A percentile compares a stretch with the other conserved stretches of the same genome.
phyloP scores from a whole-genome alignment of 225 moss, liverwort and hornwort genomes.

The Pseudisothecium myosuroides region DNA sequence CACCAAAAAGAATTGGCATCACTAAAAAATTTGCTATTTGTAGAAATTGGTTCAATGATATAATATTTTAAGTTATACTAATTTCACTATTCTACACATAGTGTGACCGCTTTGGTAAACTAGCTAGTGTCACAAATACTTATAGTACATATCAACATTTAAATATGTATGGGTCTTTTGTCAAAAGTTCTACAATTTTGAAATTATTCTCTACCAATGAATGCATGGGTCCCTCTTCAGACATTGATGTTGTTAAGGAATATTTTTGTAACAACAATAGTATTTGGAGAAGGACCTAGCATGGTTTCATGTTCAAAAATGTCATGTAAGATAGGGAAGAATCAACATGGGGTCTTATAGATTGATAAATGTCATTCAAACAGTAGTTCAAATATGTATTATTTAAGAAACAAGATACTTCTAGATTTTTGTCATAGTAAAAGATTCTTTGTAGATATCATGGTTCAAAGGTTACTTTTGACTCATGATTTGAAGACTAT shows the following conservation, averaged over 20 bases:
- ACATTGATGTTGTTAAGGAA: not conserved
- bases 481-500: not conserved
- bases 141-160: not conserved
- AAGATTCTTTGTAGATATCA: not conserved
- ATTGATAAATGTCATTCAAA: not conserved
- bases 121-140: not conserved
- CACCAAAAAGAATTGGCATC: too few species aligned
- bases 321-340: not conserved
- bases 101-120: not conserved
- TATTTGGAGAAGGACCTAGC: not conserved
- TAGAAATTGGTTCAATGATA: too few species aligned
- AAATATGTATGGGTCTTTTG: not conserved
- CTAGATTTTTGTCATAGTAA: not conserved
- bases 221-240: not conserved
- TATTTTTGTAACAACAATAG: not conserved
- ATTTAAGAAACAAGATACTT: not conserved
- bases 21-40: too few species aligned
- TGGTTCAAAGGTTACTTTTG: not conserved
- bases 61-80: too few species aligned
- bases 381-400: not conserved
- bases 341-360: not conserved
- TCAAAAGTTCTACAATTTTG: not conserved
- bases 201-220: not conserved
- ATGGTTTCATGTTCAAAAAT: not conserved
- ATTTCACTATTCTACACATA: too few species aligned